These are phyloP conservation scores for Crepidotus variabilis DNA, from an alignment of 768 basidiomycete species.

Conservation along the genomic window DNA sequence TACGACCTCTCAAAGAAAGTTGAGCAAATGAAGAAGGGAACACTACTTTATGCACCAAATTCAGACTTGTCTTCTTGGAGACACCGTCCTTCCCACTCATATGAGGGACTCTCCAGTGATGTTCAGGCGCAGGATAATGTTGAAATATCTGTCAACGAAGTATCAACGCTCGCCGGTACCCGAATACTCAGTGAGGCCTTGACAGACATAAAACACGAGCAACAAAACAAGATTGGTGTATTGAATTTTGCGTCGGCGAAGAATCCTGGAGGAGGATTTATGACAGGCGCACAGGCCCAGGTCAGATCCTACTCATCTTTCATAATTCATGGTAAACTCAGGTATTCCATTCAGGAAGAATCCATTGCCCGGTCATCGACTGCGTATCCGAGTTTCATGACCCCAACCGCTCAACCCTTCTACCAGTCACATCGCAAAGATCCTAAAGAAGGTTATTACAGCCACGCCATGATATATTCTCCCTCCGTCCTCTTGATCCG, in stretches of 20 bases:
- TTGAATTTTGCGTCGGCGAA: slow-evolving; percentile 76
- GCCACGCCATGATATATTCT: slow-evolving; percentile 69
- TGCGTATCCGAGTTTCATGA: slow-evolving; percentile 57
- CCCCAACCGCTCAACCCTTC: slow-evolving; percentile 47
- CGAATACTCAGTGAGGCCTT: slow-evolving; percentile 6
- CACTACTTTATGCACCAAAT: slow-evolving; percentile 48
- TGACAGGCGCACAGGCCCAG: slow-evolving; percentile 69
- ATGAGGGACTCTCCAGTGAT: background rate
- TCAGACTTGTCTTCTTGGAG: slow-evolving; percentile 44
- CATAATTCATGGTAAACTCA: background rate
- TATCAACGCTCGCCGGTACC: slow-evolving; percentile 17
- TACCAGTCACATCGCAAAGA: slow-evolving; percentile 51
- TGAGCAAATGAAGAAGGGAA: slow-evolving; percentile 31
- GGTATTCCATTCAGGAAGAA: slow-evolving; percentile 50
- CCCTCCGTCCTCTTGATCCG: slow-evolving; percentile 55
- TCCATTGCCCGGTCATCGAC: slow-evolving; percentile 69
- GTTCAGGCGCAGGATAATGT: slow-evolving; percentile 21
- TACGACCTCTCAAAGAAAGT: slow-evolving; percentile 25
- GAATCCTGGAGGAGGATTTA: slow-evolving; percentile 73
- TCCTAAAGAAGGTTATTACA: slow-evolving; percentile 51
- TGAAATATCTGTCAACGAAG: slow-evolving; percentile 11
- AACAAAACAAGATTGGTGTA: slow-evolving; percentile 33
- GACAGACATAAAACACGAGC: slow-evolving; percentile 34
- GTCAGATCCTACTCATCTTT: slow-evolving; percentile 2
- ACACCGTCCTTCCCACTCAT: background rate